These are phyloP conservation scores for Evansstolkia leycettana DNA, from an alignment of 495 filamentous ascomycete species.

Conservation along the genomic window DNA sequence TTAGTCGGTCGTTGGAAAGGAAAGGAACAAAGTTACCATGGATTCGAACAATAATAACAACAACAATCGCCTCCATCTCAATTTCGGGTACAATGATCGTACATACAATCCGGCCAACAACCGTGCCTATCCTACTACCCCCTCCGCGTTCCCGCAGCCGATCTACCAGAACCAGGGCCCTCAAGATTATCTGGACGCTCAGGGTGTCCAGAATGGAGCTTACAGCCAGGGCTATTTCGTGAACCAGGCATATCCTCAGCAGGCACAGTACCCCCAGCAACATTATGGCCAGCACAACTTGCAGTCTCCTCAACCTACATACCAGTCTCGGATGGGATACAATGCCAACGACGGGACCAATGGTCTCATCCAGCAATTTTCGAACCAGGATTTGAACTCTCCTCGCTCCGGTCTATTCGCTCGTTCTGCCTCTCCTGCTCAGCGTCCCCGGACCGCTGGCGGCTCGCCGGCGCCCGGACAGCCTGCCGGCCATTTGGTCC, in stretches of 20 bases:
- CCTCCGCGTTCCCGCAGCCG: slow-evolving; percentile 90
- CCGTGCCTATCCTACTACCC: slow-evolving; percentile 89
- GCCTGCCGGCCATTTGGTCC: slow-evolving; percentile 46
- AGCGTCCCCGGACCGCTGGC: slow-evolving; percentile 70
- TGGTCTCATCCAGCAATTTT: slow-evolving; percentile 88
- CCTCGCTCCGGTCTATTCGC: slow-evolving; percentile 55
- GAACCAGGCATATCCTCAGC: slow-evolving; percentile 43
- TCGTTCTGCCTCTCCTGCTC: slow-evolving; percentile 56
- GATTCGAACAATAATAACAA: slow-evolving; percentile 41
- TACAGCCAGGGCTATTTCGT: slow-evolving; percentile 55
- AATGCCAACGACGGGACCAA: slow-evolving; percentile 50
- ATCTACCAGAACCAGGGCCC: slow-evolving; percentile 57
- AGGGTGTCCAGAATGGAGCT: slow-evolving; percentile 32
- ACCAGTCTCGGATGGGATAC: slow-evolving; percentile 36
- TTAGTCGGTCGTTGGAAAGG: slow-evolving; percentile 2
- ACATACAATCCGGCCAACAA: slow-evolving; percentile 53
- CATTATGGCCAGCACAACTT: slow-evolving; percentile 55
- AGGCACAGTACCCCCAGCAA: slow-evolving; percentile 47
- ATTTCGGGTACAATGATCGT: slow-evolving; percentile 54
- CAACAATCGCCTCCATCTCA: slow-evolving; percentile 53
- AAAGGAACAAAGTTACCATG: slow-evolving; percentile 24
- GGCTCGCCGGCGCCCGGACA: slow-evolving; percentile 38
- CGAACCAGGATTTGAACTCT: slow-evolving; percentile 84
- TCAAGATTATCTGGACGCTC: slow-evolving; percentile 39
- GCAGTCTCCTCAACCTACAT: slow-evolving; percentile 38